A percentile compares a stretch with the other conserved stretches of the same genome.
These are phyloP conservation scores for Aspergillus eucalypticola DNA, from an alignment of 2,329 filamentous ascomycete species.

Conservation along the genomic window DNA sequence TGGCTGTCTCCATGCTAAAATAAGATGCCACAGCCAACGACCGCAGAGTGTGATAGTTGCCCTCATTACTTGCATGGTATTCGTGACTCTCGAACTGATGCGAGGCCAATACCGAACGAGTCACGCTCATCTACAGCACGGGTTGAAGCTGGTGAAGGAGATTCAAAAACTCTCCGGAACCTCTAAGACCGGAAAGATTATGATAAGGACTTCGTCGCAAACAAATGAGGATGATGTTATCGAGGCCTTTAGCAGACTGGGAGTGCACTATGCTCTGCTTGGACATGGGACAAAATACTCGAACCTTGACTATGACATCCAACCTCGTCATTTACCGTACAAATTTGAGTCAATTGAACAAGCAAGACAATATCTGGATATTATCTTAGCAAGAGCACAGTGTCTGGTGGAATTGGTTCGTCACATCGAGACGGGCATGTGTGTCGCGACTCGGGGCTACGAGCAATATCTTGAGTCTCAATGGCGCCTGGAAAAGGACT, in stretches of 20 bases:
- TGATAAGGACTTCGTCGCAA: neutral
- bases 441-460: neutral
- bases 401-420: neutral
- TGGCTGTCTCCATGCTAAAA: neutral
- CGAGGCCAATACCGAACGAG: neutral
- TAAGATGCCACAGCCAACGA: neutral
- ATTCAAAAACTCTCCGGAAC: neutral
- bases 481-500: neutral
- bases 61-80: conserved; percentile 1
- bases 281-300: neutral
- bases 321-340: neutral
- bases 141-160: neutral
- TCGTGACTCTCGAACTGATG: neutral
- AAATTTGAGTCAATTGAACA: neutral
- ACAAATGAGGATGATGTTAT: neutral
- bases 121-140: neutral
- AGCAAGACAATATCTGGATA: neutral
- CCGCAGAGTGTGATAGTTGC: neutral
- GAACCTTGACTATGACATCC: neutral
- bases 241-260: neutral
- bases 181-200: neutral
- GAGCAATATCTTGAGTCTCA: neutral
- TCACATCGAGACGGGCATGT: neutral
- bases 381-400: neutral
- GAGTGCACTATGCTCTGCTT: neutral